Conservation (phyloP, 2,329 filamentous ascomycete genomes). For the Sporothrix mexicana region DNA sequence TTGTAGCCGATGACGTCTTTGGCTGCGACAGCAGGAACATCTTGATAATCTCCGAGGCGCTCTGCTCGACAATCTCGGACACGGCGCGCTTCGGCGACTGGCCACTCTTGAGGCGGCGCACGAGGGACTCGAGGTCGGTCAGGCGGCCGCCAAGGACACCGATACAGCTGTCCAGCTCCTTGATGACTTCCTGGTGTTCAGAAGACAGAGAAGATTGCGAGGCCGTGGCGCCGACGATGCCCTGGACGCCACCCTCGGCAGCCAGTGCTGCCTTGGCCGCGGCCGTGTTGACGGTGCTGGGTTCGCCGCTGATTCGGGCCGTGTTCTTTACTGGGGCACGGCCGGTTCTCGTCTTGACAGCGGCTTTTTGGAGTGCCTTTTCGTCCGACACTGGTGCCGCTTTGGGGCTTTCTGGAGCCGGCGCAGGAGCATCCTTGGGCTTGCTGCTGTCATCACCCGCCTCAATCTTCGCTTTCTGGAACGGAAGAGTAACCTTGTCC, state of each 20-base stretch:
- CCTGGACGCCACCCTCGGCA: slow-evolving; percentile 9
- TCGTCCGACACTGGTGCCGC: not conserved
- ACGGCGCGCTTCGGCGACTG: slow-evolving; percentile 83
- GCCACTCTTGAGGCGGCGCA: slow-evolving; percentile 85
- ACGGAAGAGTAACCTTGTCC: slow-evolving; percentile 29
- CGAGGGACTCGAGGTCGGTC: slow-evolving; percentile 93
- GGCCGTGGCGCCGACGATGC: not conserved
- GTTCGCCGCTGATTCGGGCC: not conserved
- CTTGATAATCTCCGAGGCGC: slow-evolving; percentile 87
- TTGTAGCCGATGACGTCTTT: slow-evolving; percentile 40
- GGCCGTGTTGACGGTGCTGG: slow-evolving; percentile 28
- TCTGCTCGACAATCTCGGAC: slow-evolving; percentile 85
- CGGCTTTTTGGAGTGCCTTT: not conserved
- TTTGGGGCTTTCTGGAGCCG: not conserved
- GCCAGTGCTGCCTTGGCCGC: slow-evolving; percentile 30
- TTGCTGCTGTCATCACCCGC: not conserved
- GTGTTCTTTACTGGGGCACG: not conserved
- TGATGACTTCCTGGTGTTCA: slow-evolving; percentile 54
- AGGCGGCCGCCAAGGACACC: slow-evolving; percentile 83
- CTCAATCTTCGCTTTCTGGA: slow-evolving; percentile 29
- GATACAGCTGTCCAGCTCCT: slow-evolving; percentile 81
- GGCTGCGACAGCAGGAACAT: slow-evolving; percentile 79
- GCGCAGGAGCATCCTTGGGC: not conserved
- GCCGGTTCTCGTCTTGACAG: not conserved
- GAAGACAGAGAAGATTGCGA: not conserved